Conservation (phyloP, 805 yeast species). For the Hanseniaspora occidentalis region DNA sequence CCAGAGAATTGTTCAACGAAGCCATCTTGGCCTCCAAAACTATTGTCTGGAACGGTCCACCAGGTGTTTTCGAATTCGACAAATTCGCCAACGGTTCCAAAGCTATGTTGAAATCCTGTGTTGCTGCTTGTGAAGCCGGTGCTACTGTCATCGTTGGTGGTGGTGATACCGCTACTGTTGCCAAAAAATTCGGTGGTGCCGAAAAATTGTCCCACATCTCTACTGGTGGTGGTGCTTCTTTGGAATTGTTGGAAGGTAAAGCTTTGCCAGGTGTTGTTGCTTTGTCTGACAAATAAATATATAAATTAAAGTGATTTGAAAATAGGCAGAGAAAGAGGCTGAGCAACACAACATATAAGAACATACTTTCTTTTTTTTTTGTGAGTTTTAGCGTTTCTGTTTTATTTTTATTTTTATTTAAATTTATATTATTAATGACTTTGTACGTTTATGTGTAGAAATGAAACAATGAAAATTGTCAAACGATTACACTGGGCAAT, state of each 20-base stretch:
- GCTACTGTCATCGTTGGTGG: slow-evolving; percentile 92
- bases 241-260: slow-evolving; percentile 98
- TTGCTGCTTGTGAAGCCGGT: slow-evolving; percentile 75
- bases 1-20: slow-evolving; percentile 63
- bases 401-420: too few species aligned
- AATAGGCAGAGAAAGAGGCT: neutral
- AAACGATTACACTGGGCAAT: too few species aligned
- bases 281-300: slow-evolving; percentile 55
- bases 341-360: neutral
- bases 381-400: too few species aligned
- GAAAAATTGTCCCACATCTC: slow-evolving; percentile 96
- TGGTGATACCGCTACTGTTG: slow-evolving; percentile 99
- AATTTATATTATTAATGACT: too few species aligned
- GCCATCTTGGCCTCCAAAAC: slow-evolving; percentile 92
- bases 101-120: slow-evolving; percentile 77
- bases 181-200: slow-evolving; percentile 94
- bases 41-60: slow-evolving; percentile 99
- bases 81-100: slow-evolving; percentile 87
- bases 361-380: neutral
- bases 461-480: too few species aligned
- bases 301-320: slow-evolving; percentile 10
- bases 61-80: slow-evolving; percentile 98
- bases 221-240: slow-evolving; percentile 99
- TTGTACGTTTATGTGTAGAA: too few species aligned
- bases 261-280: slow-evolving; percentile 95